Evolutionary conservation across 208 protist species (phyloP).

Genomic region (Paratrypanosoma confusum): DNA sequence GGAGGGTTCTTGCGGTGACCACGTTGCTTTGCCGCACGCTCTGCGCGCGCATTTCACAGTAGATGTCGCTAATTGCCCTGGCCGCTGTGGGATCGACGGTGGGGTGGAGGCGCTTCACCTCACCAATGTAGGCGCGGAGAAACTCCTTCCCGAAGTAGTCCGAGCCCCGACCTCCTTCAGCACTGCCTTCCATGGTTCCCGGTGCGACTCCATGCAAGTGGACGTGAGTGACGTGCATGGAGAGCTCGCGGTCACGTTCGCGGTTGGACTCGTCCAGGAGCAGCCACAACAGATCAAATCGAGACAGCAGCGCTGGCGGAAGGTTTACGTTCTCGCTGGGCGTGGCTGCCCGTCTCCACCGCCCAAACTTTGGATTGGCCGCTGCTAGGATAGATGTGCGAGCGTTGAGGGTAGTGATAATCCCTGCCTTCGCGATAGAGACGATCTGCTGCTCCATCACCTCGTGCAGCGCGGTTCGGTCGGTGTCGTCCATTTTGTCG

Average conservation of each 20-base stretch:
- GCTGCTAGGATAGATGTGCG: slow-evolving; percentile 97
- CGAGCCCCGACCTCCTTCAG: slow-evolving; percentile 22
- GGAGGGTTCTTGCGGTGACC: slow-evolving; percentile 71
- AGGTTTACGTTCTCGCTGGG: slow-evolving; percentile 98
- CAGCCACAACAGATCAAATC: slow-evolving; percentile 95
- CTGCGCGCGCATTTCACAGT: slow-evolving; percentile 84
- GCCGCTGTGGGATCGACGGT: slow-evolving; percentile 58
- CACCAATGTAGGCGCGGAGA: slow-evolving; percentile 76
- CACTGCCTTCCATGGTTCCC: slow-evolving; percentile 36
- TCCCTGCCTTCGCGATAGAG: slow-evolving; percentile 99
- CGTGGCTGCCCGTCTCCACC: slow-evolving; percentile 89
- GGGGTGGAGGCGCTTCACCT: slow-evolving; percentile 75
- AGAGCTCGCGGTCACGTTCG: slow-evolving; percentile 89
- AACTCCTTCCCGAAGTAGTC: slow-evolving; percentile 80
- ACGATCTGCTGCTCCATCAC: slow-evolving; percentile 99
- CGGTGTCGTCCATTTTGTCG: slow-evolving; percentile 99
- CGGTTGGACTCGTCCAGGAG: slow-evolving; percentile 81
- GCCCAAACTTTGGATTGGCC: slow-evolving; percentile 96
- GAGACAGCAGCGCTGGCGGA: slow-evolving; percentile 95
- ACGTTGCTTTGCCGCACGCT: slow-evolving; percentile 67
- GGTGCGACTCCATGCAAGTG: slow-evolving; percentile 73
- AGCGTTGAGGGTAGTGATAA: slow-evolving; percentile 98
- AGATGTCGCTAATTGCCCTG: slow-evolving; percentile 75
- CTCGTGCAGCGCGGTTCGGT: slow-evolving; percentile 95
- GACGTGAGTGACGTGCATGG: slow-evolving; percentile 89